Evolutionary conservation across 2,329 filamentous ascomycete genomes (phyloP).

Genomic region (Cercospora berteroae): DNA sequence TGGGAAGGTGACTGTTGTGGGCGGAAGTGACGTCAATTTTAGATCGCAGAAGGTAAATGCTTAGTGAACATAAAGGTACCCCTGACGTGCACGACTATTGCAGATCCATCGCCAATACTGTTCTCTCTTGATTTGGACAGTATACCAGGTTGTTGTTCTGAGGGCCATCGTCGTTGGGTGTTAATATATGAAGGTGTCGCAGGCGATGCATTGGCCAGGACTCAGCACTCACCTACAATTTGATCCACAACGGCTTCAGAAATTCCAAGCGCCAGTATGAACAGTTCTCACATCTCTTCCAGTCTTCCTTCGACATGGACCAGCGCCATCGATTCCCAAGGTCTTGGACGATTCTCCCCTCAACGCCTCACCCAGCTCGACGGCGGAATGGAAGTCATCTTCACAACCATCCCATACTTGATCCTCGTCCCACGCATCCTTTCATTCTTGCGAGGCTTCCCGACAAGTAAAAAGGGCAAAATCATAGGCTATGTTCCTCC

Average conservation of each 20-base stretch:
- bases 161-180: too few species aligned
- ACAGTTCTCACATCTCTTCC: not conserved
- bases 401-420: not conserved
- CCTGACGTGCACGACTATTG: not conserved
- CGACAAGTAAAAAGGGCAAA: not conserved
- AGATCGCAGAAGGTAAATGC: not conserved
- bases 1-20: not conserved
- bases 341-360: not conserved
- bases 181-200: not conserved
- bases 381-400: not conserved
- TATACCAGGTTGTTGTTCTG: not conserved
- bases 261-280: not conserved
- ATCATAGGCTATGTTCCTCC: not conserved
- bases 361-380: not conserved
- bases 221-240: not conserved
- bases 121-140: too few species aligned
- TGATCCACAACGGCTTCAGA: not conserved
- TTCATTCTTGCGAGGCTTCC: not conserved
- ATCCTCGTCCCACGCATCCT: not conserved
- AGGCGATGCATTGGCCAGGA: not conserved
- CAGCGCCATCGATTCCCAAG: not conserved
- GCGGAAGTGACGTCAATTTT: not conserved
- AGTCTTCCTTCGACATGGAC: not conserved
- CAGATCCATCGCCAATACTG: not conserved
- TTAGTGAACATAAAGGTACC: not conserved